Base-by-base conservation (phyloP, 1,284 basidiomycete genomes). In the Sanghuangporus baumii region DNA sequence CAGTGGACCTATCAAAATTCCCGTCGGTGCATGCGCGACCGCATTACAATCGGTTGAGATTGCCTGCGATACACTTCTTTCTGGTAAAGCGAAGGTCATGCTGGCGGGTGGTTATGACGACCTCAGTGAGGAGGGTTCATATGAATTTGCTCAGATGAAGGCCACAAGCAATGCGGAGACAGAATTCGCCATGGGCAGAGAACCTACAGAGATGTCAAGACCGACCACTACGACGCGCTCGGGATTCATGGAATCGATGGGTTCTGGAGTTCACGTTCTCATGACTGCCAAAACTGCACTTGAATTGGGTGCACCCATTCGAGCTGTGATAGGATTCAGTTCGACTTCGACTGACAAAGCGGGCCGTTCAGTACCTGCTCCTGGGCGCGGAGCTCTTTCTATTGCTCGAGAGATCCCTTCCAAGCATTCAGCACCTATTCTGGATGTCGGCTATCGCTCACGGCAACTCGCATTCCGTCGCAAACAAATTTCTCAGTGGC, bases 101-200 rank as follows among this genome's bases (percentile, higher is more conserved):
- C 89, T 99, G 67, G 92, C 96, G 50, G 97, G 97, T 77, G 97
- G 96, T 64, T 98, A 95, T 78, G 97, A 99, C 72, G 97, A 99
- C 75, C 86, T 98, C 73, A 92, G 91, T 69, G 97, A 99, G 76
- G 96, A 98, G 75, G 96, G 95, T 23, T 96, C 95, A 18, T 96
- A 87, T 76, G 95, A 98, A 77, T 96, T 96, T 76, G 96, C 95
- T 62, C 98, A 98, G 82, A 99, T 99, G 97, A 97, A 98, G 78
- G 97, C 97, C 6, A 99, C 97, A 6, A 95, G 92, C 76, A 98
- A 96, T 72, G 90, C 95, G 5, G 93, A 96, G 75, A 93, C 93
- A 43, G 97, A 99, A 77, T 91, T 98, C 71, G 96, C 96, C 8
- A 97, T 97, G 86, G 97, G 97, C 66, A 94, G 97, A 69, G 96